phyloP scores from a whole-genome alignment of 2,329 filamentous ascomycete genomes.

The Colletotrichum sp. region DNA sequence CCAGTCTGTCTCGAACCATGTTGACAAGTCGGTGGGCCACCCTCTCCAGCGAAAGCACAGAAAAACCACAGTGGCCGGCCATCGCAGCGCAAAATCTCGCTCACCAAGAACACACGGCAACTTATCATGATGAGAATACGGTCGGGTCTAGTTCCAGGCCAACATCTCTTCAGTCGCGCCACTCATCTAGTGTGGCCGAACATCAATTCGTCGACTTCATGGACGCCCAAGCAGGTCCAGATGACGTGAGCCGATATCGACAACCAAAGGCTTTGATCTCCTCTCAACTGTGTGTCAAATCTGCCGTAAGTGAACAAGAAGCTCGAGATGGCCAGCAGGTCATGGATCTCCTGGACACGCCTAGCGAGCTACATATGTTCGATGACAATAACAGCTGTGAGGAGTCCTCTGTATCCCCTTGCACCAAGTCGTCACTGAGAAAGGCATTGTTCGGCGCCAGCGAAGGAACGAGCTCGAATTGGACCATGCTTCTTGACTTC shows the following conservation, averaged over 20 bases:
- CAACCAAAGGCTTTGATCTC: not conserved
- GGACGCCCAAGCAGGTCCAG: not conserved
- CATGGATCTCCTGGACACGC: constrained; percentile 14
- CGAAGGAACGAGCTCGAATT: constrained; percentile 25
- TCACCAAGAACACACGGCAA: not conserved
- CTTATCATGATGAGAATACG: not conserved
- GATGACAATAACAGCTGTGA: constrained; percentile 17
- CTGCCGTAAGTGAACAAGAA: constrained; percentile 14
- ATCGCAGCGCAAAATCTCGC: not conserved
- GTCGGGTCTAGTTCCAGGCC: not conserved
- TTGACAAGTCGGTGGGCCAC: not conserved
- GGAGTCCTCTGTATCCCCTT: constrained; percentile 16
- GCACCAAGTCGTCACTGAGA: constrained; percentile 25
- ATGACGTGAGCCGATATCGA: not conserved
- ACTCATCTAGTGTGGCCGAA: not conserved
- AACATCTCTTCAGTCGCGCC: constrained; percentile 14
- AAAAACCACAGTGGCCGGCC: not conserved
- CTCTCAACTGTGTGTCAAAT: not conserved
- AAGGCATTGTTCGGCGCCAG: constrained; percentile 28
- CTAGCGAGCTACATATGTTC: constrained; percentile 18
- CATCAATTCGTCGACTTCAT: not conserved
- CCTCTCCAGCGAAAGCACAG: not conserved
- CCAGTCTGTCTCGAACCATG: not conserved
- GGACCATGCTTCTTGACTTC: constrained; percentile 57
- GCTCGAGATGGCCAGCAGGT: constrained; percentile 19